These are phyloP conservation scores for Dryadomyces sulphureus DNA, from an alignment of 2,329 filamentous ascomycete species.

Conservation along the genomic window DNA sequence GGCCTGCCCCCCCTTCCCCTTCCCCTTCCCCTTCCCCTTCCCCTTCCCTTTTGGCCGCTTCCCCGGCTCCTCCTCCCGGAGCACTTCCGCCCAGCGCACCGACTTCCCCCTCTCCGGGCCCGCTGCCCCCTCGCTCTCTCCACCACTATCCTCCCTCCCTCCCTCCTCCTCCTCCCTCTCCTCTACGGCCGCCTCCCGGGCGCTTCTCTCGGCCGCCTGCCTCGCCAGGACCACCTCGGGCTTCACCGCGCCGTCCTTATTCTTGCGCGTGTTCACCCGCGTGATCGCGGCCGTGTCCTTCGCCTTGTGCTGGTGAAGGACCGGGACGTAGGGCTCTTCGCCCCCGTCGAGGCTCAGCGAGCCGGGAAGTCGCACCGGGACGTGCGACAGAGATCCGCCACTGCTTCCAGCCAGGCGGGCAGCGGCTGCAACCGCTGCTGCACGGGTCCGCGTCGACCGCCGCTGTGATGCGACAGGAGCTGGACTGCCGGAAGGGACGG, in stretches of 20 bases:
- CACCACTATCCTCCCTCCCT: not conserved
- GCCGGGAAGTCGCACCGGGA: conserved; percentile 18
- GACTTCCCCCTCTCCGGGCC: too few species aligned
- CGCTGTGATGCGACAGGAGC: not conserved
- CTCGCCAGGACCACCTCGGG: conserved; percentile 17
- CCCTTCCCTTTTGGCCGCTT: not conserved
- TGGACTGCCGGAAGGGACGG: not conserved
- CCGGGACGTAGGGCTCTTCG: conserved; percentile 9
- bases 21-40: not conserved
- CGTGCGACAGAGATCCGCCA: conserved; percentile 12
- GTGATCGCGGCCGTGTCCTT: conserved; percentile 28
- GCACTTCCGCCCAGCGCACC: too few species aligned
- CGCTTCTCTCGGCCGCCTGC: conserved; percentile 14
- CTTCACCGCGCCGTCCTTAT: conserved; percentile 23
- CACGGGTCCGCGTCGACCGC: not conserved
- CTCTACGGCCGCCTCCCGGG: not conserved
- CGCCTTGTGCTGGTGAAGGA: conserved; percentile 18
- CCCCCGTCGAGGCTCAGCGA: conserved; percentile 15
- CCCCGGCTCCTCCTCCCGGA: conserved; percentile 6
- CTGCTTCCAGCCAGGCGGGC: too few species aligned
- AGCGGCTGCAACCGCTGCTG: not conserved
- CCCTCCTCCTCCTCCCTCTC: not conserved
- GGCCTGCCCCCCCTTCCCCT: not conserved
- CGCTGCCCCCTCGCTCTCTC: not conserved
- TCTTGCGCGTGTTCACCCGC: conserved; percentile 28